Evolutionary conservation across 371 early-diverging fungal genomes (phyloP).

Genomic region (Choanephora cucurbitarum): DNA sequence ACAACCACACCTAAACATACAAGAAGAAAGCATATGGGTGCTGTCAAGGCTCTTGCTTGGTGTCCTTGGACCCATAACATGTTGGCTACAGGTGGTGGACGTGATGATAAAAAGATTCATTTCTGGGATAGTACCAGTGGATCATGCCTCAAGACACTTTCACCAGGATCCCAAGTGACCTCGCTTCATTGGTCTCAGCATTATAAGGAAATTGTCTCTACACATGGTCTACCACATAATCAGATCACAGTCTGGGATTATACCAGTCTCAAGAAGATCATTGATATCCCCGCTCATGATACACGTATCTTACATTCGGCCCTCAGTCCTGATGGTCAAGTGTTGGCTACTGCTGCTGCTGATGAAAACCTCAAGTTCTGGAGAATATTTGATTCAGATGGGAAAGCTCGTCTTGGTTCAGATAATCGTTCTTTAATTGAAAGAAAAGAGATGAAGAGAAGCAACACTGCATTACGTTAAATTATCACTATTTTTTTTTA

Average conservation of each 20-base stretch:
- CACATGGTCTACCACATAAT: slow-evolving; percentile 94
- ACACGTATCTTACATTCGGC: slow-evolving; percentile 89
- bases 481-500: background rate
- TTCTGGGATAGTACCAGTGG: slow-evolving; percentile 94
- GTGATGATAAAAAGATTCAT: slow-evolving; percentile 88
- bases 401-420: slow-evolving; percentile 6
- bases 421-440: background rate
- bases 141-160: slow-evolving; percentile 64
- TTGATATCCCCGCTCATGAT: slow-evolving; percentile 86
- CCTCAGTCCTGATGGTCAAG: slow-evolving; percentile 91
- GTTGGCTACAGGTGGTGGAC: slow-evolving; percentile 97
- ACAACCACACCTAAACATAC: slow-evolving; percentile 61
- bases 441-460: slow-evolving; percentile 11
- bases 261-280: slow-evolving; percentile 76
- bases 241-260: slow-evolving; percentile 91
- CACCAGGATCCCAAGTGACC: slow-evolving; percentile 95
- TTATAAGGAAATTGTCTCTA: slow-evolving; percentile 90
- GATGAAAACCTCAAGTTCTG: slow-evolving; percentile 99
- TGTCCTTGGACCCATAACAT: slow-evolving; percentile 95
- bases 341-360: slow-evolving; percentile 88
- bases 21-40: slow-evolving; percentile 80
- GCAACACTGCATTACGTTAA: slow-evolving; percentile 7
- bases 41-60: slow-evolving; percentile 98
- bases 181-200: slow-evolving; percentile 91
- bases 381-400: slow-evolving; percentile 77